A percentile compares a stretch with the other conserved stretches of the same genome.
Conservation (phyloP, 148 eudicot species). For the Pharnaceum exiguum region DNA sequence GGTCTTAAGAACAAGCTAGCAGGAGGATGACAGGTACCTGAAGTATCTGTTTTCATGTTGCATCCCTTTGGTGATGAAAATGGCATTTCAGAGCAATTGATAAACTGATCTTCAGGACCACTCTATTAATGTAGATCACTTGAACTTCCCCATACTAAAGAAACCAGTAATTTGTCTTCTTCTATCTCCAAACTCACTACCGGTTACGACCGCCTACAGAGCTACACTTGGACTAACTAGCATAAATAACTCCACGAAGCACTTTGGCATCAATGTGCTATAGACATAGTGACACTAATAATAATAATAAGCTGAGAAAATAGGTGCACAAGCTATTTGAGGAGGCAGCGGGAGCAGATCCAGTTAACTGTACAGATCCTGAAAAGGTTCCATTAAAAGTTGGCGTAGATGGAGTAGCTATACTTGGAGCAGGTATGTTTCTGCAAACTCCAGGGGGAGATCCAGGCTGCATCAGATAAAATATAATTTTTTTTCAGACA, state of each 20-base stretch:
- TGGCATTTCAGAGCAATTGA: no score
- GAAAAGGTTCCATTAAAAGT: slow-evolving; percentile 64
- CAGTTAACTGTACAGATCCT: slow-evolving; percentile 80
- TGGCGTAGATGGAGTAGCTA: slow-evolving; percentile 36
- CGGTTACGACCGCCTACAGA: no score
- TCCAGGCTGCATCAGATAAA: slow-evolving; percentile 56
- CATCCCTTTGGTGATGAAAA: no score
- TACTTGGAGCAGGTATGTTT: slow-evolving; percentile 38
- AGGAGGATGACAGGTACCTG: no score
- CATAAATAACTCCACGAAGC: neutral
- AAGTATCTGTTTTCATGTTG: no score
- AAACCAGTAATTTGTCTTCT: neutral
- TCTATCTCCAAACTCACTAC: slow-evolving; percentile 7
- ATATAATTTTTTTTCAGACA: no score
- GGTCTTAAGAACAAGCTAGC: no score
- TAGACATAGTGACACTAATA: slow-evolving; percentile 22
- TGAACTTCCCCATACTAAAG: slow-evolving; percentile 1
- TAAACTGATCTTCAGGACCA: no score
- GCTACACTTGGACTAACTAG: slow-evolving; percentile 1
- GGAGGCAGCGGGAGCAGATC: slow-evolving; percentile 40
- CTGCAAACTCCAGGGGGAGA: slow-evolving; percentile 78
- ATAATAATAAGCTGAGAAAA: slow-evolving; percentile 28
- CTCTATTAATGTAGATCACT: no score
- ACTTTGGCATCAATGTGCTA: slow-evolving; percentile 9
- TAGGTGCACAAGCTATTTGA: slow-evolving; percentile 24